Conservation (phyloP, 768 basidiomycete genomes). For the Mycena floridula region DNA sequence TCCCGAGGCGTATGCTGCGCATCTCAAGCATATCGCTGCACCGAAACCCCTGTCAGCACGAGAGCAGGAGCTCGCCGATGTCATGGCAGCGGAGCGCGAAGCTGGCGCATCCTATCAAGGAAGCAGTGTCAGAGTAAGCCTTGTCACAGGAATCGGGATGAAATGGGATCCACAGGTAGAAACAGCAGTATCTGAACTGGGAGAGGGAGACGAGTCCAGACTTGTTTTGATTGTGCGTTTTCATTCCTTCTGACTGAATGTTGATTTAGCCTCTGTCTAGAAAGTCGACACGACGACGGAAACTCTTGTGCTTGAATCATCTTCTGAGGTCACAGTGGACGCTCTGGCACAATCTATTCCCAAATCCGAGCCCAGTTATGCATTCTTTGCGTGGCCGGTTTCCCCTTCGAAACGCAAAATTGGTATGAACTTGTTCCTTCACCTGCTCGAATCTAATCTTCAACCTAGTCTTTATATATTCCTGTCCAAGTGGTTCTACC, state of each 20-base stretch:
- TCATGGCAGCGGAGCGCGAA: slow-evolving; percentile 70
- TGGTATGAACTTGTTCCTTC: slow-evolving; percentile 31
- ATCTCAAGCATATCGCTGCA: slow-evolving; percentile 63
- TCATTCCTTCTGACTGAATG: not conserved
- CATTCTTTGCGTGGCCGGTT: slow-evolving; percentile 68
- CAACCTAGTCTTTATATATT: slow-evolving; percentile 78
- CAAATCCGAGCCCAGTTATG: slow-evolving; percentile 55
- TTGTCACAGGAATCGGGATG: slow-evolving; percentile 56
- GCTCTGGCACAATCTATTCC: slow-evolving; percentile 47
- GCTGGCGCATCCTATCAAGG: slow-evolving; percentile 50
- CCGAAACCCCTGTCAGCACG: slow-evolving; percentile 78
- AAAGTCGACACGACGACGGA: slow-evolving; percentile 65
- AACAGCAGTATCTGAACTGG: slow-evolving; percentile 57
- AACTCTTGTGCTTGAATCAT: slow-evolving; percentile 41
- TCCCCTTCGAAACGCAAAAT: slow-evolving; percentile 53
- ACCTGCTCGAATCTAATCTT: not conserved
- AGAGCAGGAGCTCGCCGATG: slow-evolving; percentile 76
- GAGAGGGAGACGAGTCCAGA: slow-evolving; percentile 37
- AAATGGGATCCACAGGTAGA: slow-evolving; percentile 63
- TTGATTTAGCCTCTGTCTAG: not conserved
- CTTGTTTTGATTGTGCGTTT: slow-evolving; percentile 61
- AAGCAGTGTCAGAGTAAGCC: slow-evolving; percentile 47
- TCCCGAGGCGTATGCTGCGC: slow-evolving; percentile 64
- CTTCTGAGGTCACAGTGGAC: slow-evolving; percentile 32
- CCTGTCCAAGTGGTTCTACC: slow-evolving; percentile 76